Base-by-base conservation (phyloP, 768 basidiomycete genomes). In the Brasilioporus rufonigricans region DNA sequence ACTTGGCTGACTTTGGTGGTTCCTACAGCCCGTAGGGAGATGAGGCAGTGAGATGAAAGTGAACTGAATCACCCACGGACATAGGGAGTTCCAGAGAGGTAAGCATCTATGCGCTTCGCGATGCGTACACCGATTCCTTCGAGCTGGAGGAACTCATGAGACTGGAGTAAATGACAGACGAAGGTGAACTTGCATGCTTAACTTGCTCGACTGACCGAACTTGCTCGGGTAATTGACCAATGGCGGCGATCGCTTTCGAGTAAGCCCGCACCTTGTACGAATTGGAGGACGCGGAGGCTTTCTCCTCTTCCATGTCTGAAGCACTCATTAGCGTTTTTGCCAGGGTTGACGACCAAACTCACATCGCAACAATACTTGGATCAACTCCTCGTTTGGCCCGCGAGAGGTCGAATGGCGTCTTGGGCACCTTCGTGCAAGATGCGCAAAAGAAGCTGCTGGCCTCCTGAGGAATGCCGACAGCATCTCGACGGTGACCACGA, bases 211-310 rank as follows among this genome's bases (percentile, higher is more conserved):
- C 76, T 8, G 78, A 74, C 40, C 63, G 71, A 49, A 83, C 73
- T 46, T 78, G 77, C 52, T 73, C 65, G 18, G 77, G 65, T 3
- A 81, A 59, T 36, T 68, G 59, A 27, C 67, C 58, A 41, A 84
- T 72, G 29, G 67, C 69, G 9, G 65, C 68, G 50, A 84, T 80
- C 4, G 82, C 82, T 52, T 67, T 74, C 41, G 69, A 67, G 58
- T 79, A 83, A 21, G 82, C 79, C 50, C 74, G 73, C 18, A 83
- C 66, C 70, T 80, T 83, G 71, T 73, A 82, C 5, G 56, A 55
- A 55, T 82, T 83, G n/a, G 69, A 53, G 21, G 61, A 52, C 4
- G 61, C 33, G 13, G 70, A 71, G 8, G 59, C 44, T n/a, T 73
- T 69, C 57, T 82, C 82, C 18, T 75, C 73, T 44, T 75, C 64